Evolutionary conservation across 441 rosid genomes (phyloP).

Genomic region (Erodium moschatum): DNA sequence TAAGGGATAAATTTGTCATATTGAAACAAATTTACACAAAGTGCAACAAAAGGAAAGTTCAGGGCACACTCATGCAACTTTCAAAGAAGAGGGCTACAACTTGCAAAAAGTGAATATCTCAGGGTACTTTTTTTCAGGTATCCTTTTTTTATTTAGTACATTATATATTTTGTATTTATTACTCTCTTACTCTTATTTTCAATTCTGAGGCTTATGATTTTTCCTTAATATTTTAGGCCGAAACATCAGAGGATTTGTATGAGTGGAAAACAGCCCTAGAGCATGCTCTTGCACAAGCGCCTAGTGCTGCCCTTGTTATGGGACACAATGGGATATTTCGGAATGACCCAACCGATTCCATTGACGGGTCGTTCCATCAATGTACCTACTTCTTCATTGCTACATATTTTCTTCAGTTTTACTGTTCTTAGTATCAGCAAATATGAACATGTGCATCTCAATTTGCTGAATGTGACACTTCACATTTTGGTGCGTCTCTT

Average conservation of each 20-base stretch:
- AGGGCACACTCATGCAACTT: too few species aligned
- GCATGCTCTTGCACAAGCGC: constrained; percentile 86
- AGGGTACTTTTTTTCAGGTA: too few species aligned
- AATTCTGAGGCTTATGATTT: constrained; percentile 8
- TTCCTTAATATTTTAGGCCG: constrained; percentile 53
- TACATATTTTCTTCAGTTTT: constrained; percentile 14
- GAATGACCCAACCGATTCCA: constrained; percentile 54
- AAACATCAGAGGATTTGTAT: constrained; percentile 80
- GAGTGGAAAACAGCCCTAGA: constrained; percentile 97
- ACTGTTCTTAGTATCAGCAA: constrained; percentile 5
- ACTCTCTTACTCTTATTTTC: not conserved
- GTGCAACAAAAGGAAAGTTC: too few species aligned
- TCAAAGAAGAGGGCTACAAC: too few species aligned
- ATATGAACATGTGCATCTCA: not conserved
- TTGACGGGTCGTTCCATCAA: constrained; percentile 75
- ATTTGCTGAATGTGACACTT: not conserved
- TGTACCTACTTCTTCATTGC: constrained; percentile 34
- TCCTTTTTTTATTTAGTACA: constrained; percentile 12
- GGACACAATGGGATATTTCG: constrained; percentile 88
- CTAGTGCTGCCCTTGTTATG: constrained; percentile 94
- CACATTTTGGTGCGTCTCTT: not conserved
- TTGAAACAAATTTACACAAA: too few species aligned
- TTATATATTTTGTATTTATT: constrained; percentile 13
- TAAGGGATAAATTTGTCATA: too few species aligned
- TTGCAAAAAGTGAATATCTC: too few species aligned